Evolutionary conservation across 1,139 yeast genomes (phyloP).

Genomic region (Geotrichum restrictum): DNA sequence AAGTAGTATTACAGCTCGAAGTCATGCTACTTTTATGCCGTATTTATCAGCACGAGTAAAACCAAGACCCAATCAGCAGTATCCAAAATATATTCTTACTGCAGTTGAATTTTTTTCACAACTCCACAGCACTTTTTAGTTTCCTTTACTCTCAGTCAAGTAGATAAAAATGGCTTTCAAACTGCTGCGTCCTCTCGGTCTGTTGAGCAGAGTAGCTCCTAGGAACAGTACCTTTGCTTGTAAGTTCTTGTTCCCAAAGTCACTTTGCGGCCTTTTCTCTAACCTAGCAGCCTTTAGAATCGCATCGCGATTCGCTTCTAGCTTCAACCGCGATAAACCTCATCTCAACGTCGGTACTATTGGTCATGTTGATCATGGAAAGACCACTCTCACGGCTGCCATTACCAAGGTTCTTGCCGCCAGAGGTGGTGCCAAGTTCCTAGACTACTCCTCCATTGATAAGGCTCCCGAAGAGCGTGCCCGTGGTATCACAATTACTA

Average conservation of each 20-base stretch:
- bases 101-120: constrained; percentile 1
- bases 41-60: constrained; percentile 5
- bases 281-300: background rate
- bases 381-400: constrained; percentile 96
- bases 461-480: constrained; percentile 99
- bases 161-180: constrained; percentile 14
- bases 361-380: constrained; percentile 98
- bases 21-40: too few relatives aligned
- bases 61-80: constrained; percentile 13
- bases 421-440: constrained; percentile 87
- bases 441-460: constrained; percentile 91
- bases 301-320: constrained; percentile 24
- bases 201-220: constrained; percentile 14
- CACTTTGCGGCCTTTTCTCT: background rate
- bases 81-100: background rate
- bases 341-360: constrained; percentile 95
- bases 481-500: constrained; percentile 97
- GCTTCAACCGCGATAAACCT: constrained; percentile 55
- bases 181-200: constrained; percentile 17
- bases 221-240: constrained; percentile 12
- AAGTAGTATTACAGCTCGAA: too few relatives aligned
- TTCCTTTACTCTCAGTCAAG: background rate
- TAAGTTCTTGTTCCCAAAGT: constrained; percentile 4
- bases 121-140: background rate
- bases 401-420: constrained; percentile 90